Evolutionary conservation across 345 rosid species (phyloP), one percentile per base, ranked within the genome.

Genomic region (Atalantia buxifolia): DNA sequence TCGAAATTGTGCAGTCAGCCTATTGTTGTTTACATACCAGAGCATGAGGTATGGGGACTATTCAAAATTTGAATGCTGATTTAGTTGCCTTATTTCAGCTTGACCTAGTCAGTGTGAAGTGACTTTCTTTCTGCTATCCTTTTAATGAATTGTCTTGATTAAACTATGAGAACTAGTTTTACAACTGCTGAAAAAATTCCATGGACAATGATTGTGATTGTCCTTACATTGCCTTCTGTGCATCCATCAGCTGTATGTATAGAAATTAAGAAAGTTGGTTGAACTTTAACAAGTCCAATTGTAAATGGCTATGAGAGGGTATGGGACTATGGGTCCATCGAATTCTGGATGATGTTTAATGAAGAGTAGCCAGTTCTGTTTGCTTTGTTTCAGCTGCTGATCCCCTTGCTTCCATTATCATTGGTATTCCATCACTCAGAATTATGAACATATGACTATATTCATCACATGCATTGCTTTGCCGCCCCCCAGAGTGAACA

Each of bases 1-100:
- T 93, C 98, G 48, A 93, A 86, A 81, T 83, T 93, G 67, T 93
- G 97, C 72, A 73, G 83, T 78, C 99, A 88, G 84, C 97, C 97
- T 7, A 81, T 93, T 68, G 75, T 86, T 30, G 94, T 95, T 66
- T 92, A 92, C 81, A 93, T 95, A 72, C 94, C 95, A 9, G 96
- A 86, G 86, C 91, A 91, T 38, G 98, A 95, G 98, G 98, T 90
- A 83, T 64, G 71, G 28, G 27, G 35, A 28, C 13, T 25, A 10
- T 6, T 40, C 45, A 30, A 38, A n/a, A 1, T 42, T 5, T 27
- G 31, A n/a, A 40, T 36, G 13, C 24, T 2, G 4, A 9, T 35
- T 10, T 9, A 36, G 27, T 66, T 36, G 38, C 65, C 18, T 31
- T 48, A 18, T 4, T 50, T 67, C 25, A 55, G 57, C 57, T 67